Percentiles rank a stretch among this genome's conserved stretches.
phyloP scores from a whole-genome alignment of 441 rosid species.

The Populus hybrid region DNA sequence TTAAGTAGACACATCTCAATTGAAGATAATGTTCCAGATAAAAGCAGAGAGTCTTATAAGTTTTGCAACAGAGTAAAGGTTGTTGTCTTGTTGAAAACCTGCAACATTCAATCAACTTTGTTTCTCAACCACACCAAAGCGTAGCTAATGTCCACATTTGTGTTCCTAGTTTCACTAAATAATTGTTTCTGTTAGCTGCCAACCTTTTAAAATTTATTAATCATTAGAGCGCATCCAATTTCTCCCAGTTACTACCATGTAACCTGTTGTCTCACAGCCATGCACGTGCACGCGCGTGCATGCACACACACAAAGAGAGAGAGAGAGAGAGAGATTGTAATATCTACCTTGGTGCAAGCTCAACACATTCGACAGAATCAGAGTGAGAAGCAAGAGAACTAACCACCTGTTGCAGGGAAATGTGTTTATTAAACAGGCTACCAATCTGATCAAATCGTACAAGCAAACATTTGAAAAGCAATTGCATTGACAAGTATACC shows the following conservation, averaged over 20 bases:
- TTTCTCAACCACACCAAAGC: too few species aligned
- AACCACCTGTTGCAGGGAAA: slow-evolving; percentile 54
- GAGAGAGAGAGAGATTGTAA: not conserved
- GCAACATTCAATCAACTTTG: too few species aligned
- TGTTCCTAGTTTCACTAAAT: too few species aligned
- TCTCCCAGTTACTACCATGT: not conserved
- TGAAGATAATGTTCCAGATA: too few species aligned
- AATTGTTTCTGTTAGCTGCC: not conserved
- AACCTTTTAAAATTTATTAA: not conserved
- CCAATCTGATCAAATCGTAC: not conserved
- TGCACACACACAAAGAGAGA: not conserved
- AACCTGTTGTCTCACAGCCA: not conserved
- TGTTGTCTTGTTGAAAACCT: too few species aligned
- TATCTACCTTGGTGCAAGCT: slow-evolving; percentile 55
- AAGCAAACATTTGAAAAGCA: not conserved
- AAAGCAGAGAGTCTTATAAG: too few species aligned
- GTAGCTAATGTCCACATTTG: too few species aligned
- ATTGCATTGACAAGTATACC: not conserved
- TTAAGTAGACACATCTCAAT: not conserved
- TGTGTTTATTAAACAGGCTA: slow-evolving; percentile 4
- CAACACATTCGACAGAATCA: slow-evolving; percentile 70
- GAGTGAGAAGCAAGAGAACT: slow-evolving; percentile 59
- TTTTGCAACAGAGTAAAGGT: too few species aligned
- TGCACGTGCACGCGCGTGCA: not conserved
- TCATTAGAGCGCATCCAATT: not conserved